Percentiles rank a stretch among this genome's conserved stretches.
Evolutionary conservation across 768 basidiomycete species (phyloP).

Genomic region (Calocybe cyanea): DNA sequence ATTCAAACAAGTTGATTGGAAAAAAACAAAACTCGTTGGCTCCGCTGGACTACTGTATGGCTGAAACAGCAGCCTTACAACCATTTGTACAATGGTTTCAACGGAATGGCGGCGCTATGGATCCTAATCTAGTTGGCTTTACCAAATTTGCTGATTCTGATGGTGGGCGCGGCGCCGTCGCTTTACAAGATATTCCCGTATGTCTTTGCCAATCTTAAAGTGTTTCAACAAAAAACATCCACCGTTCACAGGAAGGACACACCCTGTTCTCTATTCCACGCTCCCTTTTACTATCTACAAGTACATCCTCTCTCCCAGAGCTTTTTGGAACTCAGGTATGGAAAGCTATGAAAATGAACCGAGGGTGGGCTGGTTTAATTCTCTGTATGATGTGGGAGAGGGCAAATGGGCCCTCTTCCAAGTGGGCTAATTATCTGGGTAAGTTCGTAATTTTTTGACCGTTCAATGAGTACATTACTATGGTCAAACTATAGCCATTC

Average conservation of each 20-base stretch:
- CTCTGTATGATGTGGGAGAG: slow-evolving; percentile 97
- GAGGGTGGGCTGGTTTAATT: slow-evolving; percentile 86
- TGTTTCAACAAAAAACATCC: neutral
- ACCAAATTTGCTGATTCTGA: slow-evolving; percentile 42
- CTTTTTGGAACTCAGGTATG: slow-evolving; percentile 62
- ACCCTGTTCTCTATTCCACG: slow-evolving; percentile 83
- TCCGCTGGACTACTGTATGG: slow-evolving; percentile 1
- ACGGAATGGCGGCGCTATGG: slow-evolving; percentile 45
- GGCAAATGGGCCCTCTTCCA: slow-evolving; percentile 54
- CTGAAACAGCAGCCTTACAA: neutral
- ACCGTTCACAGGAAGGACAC: slow-evolving; percentile 55
- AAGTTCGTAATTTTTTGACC: slow-evolving; percentile 14
- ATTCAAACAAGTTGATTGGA: too few relatives aligned
- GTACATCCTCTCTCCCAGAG: slow-evolving; percentile 63
- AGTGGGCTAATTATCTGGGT: slow-evolving; percentile 76
- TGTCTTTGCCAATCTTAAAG: slow-evolving; percentile 7
- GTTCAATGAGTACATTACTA: neutral
- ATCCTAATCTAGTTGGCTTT: slow-evolving; percentile 42
- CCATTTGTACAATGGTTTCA: slow-evolving; percentile 50
- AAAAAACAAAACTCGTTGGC: too few relatives aligned
- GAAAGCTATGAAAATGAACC: slow-evolving; percentile 53
- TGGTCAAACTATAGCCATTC: slow-evolving; percentile 37
- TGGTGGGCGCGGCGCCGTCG: slow-evolving; percentile 72
- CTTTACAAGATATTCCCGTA: slow-evolving; percentile 71
- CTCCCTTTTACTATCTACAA: slow-evolving; percentile 68